A percentile compares a stretch with the other conserved stretches of the same genome.
Conservation (phyloP, 2,329 filamentous ascomycete genomes). For the Paecilomyces sp. region DNA sequence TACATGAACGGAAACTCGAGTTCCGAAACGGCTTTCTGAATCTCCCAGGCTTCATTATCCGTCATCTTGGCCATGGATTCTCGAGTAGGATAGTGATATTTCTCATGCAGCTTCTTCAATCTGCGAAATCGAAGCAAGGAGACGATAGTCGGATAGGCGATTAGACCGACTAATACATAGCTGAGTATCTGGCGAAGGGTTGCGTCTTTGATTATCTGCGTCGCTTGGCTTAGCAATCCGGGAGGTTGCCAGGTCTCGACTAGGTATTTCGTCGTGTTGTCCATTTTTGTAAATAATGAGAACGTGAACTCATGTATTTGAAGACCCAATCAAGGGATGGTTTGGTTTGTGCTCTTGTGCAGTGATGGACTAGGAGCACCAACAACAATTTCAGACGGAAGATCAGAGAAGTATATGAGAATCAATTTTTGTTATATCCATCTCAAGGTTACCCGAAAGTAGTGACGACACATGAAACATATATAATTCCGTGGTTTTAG, state of each 20-base stretch:
- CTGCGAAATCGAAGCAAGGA: slow-evolving; percentile 22
- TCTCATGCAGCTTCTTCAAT: slow-evolving; percentile 30
- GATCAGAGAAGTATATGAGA: too few relatives aligned
- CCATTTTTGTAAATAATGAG: background rate
- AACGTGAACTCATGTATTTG: background rate
- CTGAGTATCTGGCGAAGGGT: slow-evolving; percentile 12
- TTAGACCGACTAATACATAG: slow-evolving; percentile 13
- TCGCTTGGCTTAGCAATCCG: background rate
- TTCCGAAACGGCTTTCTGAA: slow-evolving; percentile 39
- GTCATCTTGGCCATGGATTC: slow-evolving; percentile 48
- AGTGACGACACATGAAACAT: too few relatives aligned
- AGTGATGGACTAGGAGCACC: too few relatives aligned
- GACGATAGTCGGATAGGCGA: slow-evolving; percentile 21
- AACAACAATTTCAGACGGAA: too few relatives aligned
- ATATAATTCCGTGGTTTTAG: too few relatives aligned
- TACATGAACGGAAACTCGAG: slow-evolving; percentile 52
- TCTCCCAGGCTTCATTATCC: slow-evolving; percentile 45
- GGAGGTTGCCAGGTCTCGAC: background rate
- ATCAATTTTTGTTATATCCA: too few relatives aligned
- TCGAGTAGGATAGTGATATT: slow-evolving; percentile 39
- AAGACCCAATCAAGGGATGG: too few relatives aligned
- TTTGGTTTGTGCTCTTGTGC: too few relatives aligned
- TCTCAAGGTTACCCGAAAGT: too few relatives aligned
- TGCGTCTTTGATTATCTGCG: background rate
- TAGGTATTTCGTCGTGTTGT: background rate